These are phyloP conservation scores for Picea mariana DNA, from an alignment of 83 land plant species.

Conservation along the genomic window DNA sequence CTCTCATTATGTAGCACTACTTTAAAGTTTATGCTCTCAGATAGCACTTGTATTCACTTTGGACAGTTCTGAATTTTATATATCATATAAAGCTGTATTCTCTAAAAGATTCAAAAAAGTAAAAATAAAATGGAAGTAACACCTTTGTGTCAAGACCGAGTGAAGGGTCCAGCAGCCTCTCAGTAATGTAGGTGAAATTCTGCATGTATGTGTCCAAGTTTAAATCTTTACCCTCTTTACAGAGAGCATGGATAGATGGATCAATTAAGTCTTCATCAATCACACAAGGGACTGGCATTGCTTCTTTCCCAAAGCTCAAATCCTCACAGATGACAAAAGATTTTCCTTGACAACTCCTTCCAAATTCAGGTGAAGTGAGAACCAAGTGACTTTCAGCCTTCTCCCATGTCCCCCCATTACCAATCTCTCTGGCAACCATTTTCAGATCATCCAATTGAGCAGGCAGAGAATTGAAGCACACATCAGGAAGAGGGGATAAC, in stretches of 20 bases:
- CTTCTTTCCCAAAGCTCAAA: conserved; percentile 88
- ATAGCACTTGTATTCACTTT: no score
- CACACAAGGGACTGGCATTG: conserved; percentile 79
- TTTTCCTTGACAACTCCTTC: conserved; percentile 15
- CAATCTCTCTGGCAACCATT: neutral
- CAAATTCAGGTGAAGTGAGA: conserved; percentile 22
- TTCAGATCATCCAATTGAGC: conserved; percentile 1
- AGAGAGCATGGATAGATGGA: conserved; percentile 34
- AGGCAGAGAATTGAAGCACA: conserved; percentile 12
- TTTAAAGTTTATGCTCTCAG: no score
- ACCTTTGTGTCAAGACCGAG: conserved; percentile 78
- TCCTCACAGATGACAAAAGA: conserved; percentile 65
- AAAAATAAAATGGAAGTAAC: conserved; percentile 1
- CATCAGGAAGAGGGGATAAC: conserved; percentile 20
- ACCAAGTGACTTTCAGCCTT: conserved; percentile 65
- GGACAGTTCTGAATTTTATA: neutral
- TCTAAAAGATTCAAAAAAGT: neutral
- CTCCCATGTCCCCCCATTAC: conserved; percentile 27
- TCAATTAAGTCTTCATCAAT: conserved; percentile 60
- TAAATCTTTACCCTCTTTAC: conserved; percentile 30
- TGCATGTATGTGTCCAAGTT: conserved; percentile 65
- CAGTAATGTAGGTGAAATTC: conserved; percentile 71
- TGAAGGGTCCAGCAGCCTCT: conserved; percentile 77
- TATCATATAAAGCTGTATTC: neutral
- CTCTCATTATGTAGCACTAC: no score